phyloP scores from a whole-genome alignment of 176 grass and related monocot species.

The Phoenix dactylifera region DNA sequence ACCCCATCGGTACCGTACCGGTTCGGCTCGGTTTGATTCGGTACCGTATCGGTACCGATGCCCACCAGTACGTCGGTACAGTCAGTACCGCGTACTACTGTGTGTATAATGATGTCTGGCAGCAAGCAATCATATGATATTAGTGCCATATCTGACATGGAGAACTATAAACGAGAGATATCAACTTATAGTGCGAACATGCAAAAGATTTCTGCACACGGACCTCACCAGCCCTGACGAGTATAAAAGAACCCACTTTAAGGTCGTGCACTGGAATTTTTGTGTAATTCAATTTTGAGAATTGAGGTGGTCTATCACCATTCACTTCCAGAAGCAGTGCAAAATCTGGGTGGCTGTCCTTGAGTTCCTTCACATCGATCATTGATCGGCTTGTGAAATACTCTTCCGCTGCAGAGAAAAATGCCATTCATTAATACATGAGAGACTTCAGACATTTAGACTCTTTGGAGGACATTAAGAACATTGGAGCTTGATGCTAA shows the following conservation, averaged over 20 bases:
- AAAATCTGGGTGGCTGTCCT: slow-evolving; percentile 87
- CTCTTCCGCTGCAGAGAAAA: slow-evolving; percentile 66
- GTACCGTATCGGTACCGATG: no score
- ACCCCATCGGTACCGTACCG: no score
- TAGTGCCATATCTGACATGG: no score
- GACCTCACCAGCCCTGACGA: slow-evolving; percentile 98
- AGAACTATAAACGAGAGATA: no score
- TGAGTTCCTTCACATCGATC: slow-evolving; percentile 93
- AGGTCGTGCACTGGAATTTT: slow-evolving; percentile 94
- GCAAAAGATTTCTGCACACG: slow-evolving; percentile 18
- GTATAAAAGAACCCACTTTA: slow-evolving; percentile 79
- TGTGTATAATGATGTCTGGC: no score
- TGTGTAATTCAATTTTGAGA: slow-evolving; percentile 71
- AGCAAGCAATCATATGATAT: no score
- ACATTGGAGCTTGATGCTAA: no score
- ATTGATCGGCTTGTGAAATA: slow-evolving; percentile 92
- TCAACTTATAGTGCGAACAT: no score
- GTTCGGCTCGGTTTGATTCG: no score
- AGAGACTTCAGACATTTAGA: neutral
- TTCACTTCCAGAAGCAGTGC: slow-evolving; percentile 66
- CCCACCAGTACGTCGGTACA: no score
- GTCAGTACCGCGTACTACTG: no score
- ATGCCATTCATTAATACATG: neutral
- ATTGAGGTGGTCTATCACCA: slow-evolving; percentile 38
- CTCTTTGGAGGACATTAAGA: no score